A percentile compares a stretch with the other conserved stretches of the same genome.
Conservation (phyloP, 768 basidiomycete species). For the Russula earlei region DNA sequence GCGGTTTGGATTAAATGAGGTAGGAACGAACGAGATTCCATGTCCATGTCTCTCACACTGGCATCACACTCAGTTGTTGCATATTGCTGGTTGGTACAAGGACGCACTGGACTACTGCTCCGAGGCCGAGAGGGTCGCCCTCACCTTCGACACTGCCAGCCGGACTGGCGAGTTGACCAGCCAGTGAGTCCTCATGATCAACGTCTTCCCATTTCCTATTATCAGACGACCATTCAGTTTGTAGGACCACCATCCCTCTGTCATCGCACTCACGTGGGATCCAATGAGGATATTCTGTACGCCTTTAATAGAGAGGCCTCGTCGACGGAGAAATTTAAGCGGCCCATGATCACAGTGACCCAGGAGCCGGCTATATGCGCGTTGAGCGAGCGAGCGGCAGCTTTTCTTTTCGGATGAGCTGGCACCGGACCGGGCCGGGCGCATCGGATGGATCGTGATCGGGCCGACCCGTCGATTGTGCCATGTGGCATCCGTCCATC, state of each 20-base stretch:
- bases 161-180: conserved; percentile 53
- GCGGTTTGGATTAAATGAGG: neutral
- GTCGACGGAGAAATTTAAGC: conserved; percentile 62
- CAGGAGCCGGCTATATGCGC: conserved; percentile 3
- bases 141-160: conserved; percentile 44
- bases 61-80: neutral
- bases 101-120: conserved; percentile 49
- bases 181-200: conserved; percentile 75
- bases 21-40: conserved; percentile 60
- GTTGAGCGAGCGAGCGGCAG: neutral
- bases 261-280: conserved; percentile 56
- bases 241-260: neutral
- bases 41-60: conserved; percentile 59
- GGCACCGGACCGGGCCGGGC: no score
- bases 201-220: conserved; percentile 82
- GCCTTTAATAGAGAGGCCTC: conserved; percentile 79
- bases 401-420: neutral
- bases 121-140: conserved; percentile 74
- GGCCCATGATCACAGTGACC: conserved; percentile 35
- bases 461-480: no score
- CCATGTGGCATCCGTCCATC: no score
- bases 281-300: conserved; percentile 72
- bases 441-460: no score
- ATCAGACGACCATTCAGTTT: neutral
- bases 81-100: neutral